Percentiles rank a stretch among this genome's conserved stretches.
Conservation (phyloP, 1,284 basidiomycete species). For the Ustilago shanxiensis region DNA sequence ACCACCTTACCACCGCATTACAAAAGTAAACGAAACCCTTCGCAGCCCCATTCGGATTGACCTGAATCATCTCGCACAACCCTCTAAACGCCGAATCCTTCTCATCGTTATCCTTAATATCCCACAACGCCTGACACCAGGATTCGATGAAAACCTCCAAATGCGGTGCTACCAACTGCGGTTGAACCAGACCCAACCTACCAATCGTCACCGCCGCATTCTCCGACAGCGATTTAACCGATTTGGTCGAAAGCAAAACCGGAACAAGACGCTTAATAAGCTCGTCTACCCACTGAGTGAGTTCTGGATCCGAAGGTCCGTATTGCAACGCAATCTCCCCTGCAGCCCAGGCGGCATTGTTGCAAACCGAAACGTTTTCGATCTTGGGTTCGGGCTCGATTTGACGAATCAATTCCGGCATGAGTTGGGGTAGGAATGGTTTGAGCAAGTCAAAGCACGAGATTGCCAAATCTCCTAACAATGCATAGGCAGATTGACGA, state of each 20-base stretch:
- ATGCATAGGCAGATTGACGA: constrained; percentile 94
- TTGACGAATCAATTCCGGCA: constrained; percentile 89
- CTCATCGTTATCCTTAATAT: constrained; percentile 99
- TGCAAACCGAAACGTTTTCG: constrained; percentile 95
- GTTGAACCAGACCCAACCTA: constrained; percentile 92
- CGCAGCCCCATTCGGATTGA: constrained; percentile 78
- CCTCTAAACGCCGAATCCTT: constrained; percentile 99
- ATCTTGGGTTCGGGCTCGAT: constrained; percentile 90
- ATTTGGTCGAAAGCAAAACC: constrained; percentile 88
- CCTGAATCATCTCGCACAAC: constrained; percentile 93
- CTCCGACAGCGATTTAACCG: constrained; percentile 92
- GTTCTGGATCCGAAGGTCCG: constrained; percentile 71
- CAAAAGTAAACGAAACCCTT: constrained; percentile 69
- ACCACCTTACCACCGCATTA: constrained; percentile 69
- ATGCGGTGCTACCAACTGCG: constrained; percentile 87
- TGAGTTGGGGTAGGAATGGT: constrained; percentile 81
- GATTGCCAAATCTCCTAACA: constrained; percentile 98
- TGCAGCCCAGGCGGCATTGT: constrained; percentile 99
- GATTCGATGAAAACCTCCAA: constrained; percentile 90
- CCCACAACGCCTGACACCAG: constrained; percentile 97
- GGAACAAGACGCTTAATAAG: constrained; percentile 90
- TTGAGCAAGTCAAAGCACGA: constrained; percentile 88
- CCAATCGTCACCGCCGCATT: constrained; percentile 99
- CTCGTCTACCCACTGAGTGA: constrained; percentile 71
- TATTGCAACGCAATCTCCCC: constrained; percentile 85